These are phyloP conservation scores for Tympanopsis confertula DNA, from an alignment of 2,329 filamentous ascomycete genomes.

Conservation along the genomic window DNA sequence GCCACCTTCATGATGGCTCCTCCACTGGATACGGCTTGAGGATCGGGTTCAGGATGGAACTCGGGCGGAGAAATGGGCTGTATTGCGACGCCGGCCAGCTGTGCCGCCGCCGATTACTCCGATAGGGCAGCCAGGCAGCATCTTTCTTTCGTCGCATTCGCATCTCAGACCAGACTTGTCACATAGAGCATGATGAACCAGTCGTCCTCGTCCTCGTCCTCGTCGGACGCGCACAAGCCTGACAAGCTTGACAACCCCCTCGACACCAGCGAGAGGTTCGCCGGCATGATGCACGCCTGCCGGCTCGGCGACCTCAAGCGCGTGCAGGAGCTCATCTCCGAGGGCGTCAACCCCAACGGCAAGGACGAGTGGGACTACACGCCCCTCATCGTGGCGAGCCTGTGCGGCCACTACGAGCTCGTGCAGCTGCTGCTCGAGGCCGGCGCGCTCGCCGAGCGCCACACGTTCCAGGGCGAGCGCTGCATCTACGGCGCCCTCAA, in stretches of 20 bases:
- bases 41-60: conserved; percentile 10
- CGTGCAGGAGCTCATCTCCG: conserved; percentile 77
- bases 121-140: too few species aligned
- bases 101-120: too few species aligned
- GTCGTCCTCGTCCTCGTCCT: too few species aligned
- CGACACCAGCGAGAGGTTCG: conserved; percentile 66
- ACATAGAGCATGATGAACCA: conserved; percentile 72
- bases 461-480: conserved; percentile 88
- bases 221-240: too few species aligned
- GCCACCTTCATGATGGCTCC: too few species aligned
- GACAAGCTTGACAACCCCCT: conserved; percentile 87
- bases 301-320: conserved; percentile 71
- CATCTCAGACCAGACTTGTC: conserved; percentile 71
- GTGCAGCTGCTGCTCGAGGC: conserved; percentile 78
- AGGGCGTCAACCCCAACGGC: conserved; percentile 87
- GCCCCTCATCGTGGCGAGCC: conserved; percentile 82
- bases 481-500: conserved; percentile 95
- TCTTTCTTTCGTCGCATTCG: too few species aligned
- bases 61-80: conserved; percentile 13
- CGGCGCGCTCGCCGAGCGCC: conserved; percentile 80
- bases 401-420: conserved; percentile 90
- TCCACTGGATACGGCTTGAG: too few species aligned
- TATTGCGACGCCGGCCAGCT: conserved; percentile 71
- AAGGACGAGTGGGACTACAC: conserved; percentile 89
- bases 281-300: conserved; percentile 69